These are phyloP conservation scores for Sphaerobolus stellatus DNA, from an alignment of 1,284 basidiomycete species.

Conservation along the genomic window DNA sequence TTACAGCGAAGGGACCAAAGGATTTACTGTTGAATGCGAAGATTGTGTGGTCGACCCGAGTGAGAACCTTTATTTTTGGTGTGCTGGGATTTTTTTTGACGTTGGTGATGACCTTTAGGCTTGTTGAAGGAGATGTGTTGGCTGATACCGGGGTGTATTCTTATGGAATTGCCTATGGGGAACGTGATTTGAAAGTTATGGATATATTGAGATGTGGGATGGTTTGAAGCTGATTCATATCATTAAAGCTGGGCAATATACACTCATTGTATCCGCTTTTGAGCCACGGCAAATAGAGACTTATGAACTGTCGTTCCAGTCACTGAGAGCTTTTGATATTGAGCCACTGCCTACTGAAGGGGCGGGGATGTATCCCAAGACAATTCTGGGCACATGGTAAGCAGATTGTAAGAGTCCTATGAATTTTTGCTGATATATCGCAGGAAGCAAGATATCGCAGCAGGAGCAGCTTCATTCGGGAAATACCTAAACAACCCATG, in stretches of 20 bases:
- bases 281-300: conserved; percentile 66
- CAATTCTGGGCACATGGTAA: conserved; percentile 69
- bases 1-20: conserved; percentile 59
- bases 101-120: too few species aligned
- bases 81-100: neutral
- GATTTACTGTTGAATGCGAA: conserved; percentile 76
- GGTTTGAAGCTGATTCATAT: neutral
- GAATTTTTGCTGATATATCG: neutral
- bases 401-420: conserved; percentile 21
- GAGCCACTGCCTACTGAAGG: conserved; percentile 65
- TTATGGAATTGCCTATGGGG: conserved; percentile 70
- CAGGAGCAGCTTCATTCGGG: conserved; percentile 64
- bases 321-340: conserved; percentile 45
- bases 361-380: conserved; percentile 84
- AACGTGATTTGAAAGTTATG: conserved; percentile 55
- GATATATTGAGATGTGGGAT: neutral
- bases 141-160: conserved; percentile 79
- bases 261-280: conserved; percentile 80
- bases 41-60: conserved; percentile 77
- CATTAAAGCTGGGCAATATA: conserved; percentile 75
- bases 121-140: conserved; percentile 65
- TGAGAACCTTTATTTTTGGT: conserved; percentile 36
- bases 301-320: conserved; percentile 65
- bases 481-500: conserved; percentile 67
- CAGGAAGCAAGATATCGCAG: conserved; percentile 57